Evolutionary conservation across 306 rosid species (phyloP), one percentile per base, ranked within the genome.

Genomic region (Cotoneaster glaucophyllus): DNA sequence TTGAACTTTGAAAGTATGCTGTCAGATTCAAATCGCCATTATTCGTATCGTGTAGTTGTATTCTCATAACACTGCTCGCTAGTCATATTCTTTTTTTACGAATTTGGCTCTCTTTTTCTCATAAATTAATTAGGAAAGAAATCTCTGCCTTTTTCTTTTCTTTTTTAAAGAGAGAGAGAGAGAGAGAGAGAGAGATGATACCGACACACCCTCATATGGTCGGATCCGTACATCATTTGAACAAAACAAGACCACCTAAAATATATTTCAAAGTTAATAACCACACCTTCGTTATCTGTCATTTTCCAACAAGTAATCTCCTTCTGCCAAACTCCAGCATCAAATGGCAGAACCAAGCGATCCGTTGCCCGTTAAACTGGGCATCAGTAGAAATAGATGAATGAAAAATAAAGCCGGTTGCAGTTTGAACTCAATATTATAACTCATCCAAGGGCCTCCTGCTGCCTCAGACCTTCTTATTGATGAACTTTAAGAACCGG

Each of bases 401-500:
- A 29, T 0, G 17, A 41, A 28, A 19, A 11, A 56, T 10, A 26
- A 43, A 28, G 6, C 9, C 6, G 69, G 15, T 11, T 17, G 58
- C 77, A 26, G 59, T 6, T 3, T 19, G 18, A 34, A 54, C 54
- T 37, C 76, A 43, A 48, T 17, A 69, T 53, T 24, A 43, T 57
- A 32, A 31, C 17, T 32, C 39, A 3, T 45, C 62, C 43, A 41
- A 17, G 62, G 66, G 10, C 50, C 72, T 41, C 68, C 15, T 7
- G 69, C 71, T 73, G 39, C 17, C 53, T 14, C 53, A 14, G 19
- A 37, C 61, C 26, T 29, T 65, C 69, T 81, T 84, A 87, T 69
- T 86, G 93, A 78, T 92, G 97, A 69, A 85, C 69, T 83, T 85
- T 90, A 62, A 91, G 96, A 50, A 95, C 97, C 5, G 98, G 98